Evolutionary conservation across 202 grass and related monocot genomes (phyloP).

Genomic region (Elaeis oleifera): DNA sequence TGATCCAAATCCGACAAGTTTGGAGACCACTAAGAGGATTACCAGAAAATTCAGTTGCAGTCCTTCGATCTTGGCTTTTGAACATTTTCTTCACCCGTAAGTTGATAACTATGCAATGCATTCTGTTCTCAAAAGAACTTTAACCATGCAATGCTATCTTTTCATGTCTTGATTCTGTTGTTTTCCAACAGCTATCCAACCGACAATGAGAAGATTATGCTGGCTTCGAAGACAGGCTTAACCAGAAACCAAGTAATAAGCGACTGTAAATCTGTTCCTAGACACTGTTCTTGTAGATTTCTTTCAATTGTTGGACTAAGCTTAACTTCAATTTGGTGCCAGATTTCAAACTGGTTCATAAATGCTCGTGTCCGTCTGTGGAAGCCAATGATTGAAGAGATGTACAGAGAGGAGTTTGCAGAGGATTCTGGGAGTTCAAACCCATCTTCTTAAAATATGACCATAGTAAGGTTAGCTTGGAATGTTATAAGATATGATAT

Average conservation of each 20-base stretch:
- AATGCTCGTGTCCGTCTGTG: constrained; percentile 65
- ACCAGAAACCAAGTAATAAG: constrained; percentile 58
- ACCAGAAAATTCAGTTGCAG: constrained; percentile 62
- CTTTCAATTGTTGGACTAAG: background rate
- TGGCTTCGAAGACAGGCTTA: constrained; percentile 67
- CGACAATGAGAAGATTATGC: constrained; percentile 80
- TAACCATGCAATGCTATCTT: background rate
- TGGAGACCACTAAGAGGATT: constrained; percentile 73
- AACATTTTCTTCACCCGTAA: constrained; percentile 97
- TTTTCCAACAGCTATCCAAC: constrained; percentile 56
- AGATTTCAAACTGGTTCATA: constrained; percentile 82
- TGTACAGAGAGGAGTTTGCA: constrained; percentile 46
- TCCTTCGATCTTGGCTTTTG: constrained; percentile 86
- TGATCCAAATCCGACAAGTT: constrained; percentile 48
- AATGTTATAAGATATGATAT: too few species aligned
- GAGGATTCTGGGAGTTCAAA: constrained; percentile 30
- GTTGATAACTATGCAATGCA: background rate
- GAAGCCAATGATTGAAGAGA: constrained; percentile 78
- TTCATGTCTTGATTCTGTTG: too few species aligned
- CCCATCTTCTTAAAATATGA: constrained; percentile 12
- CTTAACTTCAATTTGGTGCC: constrained; percentile 9
- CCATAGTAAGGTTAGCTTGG: too few species aligned
- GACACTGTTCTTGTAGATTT: background rate
- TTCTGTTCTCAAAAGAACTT: constrained; percentile 11
- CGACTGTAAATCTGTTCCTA: background rate